phyloP scores from a whole-genome alignment of 2,329 filamentous ascomycete species.

The Stachybotrys chartarum region DNA sequence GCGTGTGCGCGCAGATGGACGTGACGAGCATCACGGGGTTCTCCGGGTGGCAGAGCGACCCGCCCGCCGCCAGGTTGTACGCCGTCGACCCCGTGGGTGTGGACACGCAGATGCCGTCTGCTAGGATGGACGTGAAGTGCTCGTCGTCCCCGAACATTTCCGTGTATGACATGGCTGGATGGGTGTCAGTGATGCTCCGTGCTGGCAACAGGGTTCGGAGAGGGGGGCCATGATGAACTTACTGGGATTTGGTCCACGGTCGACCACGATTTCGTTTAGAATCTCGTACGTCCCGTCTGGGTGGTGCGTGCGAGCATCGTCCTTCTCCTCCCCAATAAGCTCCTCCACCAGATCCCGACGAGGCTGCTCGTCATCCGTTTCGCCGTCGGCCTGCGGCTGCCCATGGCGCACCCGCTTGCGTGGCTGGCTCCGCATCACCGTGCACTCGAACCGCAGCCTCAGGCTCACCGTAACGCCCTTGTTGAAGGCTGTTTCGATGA shows the following conservation, averaged over 20 bases:
- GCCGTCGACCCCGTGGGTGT: conserved; percentile 93
- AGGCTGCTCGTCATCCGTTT: conserved; percentile 27
- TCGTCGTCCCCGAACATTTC: conserved; percentile 94
- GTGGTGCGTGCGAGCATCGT: conserved; percentile 76
- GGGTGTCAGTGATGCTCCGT: conserved; percentile 4
- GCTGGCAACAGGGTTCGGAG: neutral
- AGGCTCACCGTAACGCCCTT: conserved; percentile 86
- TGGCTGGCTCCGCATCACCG: conserved; percentile 74
- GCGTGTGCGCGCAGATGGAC: conserved; percentile 87
- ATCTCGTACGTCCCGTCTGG: conserved; percentile 85
- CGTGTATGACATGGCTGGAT: conserved; percentile 75
- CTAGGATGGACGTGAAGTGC: conserved; percentile 88
- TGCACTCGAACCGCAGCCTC: conserved; percentile 84
- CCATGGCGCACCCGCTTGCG: conserved; percentile 22
- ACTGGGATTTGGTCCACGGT: conserved; percentile 90
- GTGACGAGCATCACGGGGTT: conserved; percentile 95
- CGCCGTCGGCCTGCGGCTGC: conserved; percentile 5
- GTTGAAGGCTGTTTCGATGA: conserved; percentile 62
- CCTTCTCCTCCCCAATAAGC: conserved; percentile 76
- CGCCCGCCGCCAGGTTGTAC: conserved; percentile 93
- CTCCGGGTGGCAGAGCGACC: conserved; percentile 89
- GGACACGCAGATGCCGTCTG: conserved; percentile 87
- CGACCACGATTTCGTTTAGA: conserved; percentile 93
- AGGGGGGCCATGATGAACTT: conserved; percentile 26
- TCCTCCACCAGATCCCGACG: conserved; percentile 77